A percentile compares a stretch with the other conserved stretches of the same genome.
Evolutionary conservation across 176 grass and related monocot species (phyloP).

Genomic region (Musa troglodytarum): DNA sequence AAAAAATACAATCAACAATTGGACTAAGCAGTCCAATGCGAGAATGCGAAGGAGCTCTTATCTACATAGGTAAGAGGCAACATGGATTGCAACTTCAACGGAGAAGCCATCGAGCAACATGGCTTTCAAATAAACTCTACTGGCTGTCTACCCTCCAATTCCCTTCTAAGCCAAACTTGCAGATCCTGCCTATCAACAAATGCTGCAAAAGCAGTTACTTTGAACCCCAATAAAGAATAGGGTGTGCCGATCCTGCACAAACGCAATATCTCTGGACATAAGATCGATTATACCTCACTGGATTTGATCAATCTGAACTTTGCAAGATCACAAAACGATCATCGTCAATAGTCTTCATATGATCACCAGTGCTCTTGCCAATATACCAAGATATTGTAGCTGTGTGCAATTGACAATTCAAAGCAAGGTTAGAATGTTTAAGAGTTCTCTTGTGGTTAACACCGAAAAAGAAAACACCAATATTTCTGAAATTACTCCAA

Average conservation of each 20-base stretch:
- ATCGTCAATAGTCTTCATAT: constrained; percentile 72
- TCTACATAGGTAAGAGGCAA: no score
- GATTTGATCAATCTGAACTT: constrained; percentile 32
- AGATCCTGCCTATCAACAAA: neutral
- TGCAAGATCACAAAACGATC: constrained; percentile 70
- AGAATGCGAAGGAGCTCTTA: no score
- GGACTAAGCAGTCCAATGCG: no score
- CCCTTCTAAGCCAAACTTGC: neutral
- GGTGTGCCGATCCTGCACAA: neutral
- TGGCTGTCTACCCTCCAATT: neutral
- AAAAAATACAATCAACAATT: no score
- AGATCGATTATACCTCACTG: neutral
- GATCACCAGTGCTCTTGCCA: constrained; percentile 57
- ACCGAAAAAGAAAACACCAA: no score
- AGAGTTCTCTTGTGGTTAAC: neutral
- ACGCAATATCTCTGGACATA: neutral
- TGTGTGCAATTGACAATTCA: constrained; percentile 49
- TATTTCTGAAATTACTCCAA: no score
- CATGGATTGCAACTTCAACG: no score
- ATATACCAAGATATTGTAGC: constrained; percentile 89
- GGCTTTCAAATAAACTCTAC: neutral
- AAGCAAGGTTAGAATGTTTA: constrained; percentile 15
- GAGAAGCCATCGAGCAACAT: no score
- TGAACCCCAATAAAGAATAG: neutral
- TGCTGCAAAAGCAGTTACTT: neutral